phyloP scores from a whole-genome alignment of 352 stramenopile genomes.

The Phytopythium helicoides region DNA sequence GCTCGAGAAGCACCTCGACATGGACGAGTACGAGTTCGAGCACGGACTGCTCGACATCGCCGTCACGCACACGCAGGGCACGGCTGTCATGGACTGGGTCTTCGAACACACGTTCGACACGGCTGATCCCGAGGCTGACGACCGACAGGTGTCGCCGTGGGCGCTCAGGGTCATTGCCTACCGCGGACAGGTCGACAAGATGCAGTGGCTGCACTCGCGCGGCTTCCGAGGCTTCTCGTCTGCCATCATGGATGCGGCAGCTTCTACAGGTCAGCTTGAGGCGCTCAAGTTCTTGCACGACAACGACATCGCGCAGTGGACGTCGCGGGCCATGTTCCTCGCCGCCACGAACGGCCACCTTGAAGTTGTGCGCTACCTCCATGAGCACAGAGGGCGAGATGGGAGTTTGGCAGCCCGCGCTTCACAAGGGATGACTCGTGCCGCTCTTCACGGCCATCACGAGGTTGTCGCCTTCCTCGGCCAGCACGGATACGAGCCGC shows the following conservation, averaged over 20 bases:
- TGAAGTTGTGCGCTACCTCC: conserved; percentile 41
- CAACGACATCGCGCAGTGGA: conserved; percentile 34
- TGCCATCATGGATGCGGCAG: conserved; percentile 21
- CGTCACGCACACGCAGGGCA: conserved; percentile 17
- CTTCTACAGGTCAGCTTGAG: conserved; percentile 29
- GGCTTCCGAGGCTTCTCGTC: conserved; percentile 21
- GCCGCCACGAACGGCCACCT: conserved; percentile 56
- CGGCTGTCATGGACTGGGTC: conserved; percentile 24
- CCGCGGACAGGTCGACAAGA: conserved; percentile 21
- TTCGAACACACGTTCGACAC: conserved; percentile 4
- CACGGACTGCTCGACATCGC: conserved; percentile 28
- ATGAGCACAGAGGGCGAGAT: conserved; percentile 16
- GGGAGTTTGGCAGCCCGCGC: conserved; percentile 15
- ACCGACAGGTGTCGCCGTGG: conserved; percentile 18
- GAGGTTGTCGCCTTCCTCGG: conserved; percentile 21
- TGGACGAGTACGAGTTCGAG: conserved; percentile 21
- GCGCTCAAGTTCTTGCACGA: conserved; percentile 45
- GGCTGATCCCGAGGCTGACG: not conserved
- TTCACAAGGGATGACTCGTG: conserved; percentile 29
- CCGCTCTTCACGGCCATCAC: conserved; percentile 20
- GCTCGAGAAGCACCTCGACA: conserved; percentile 15
- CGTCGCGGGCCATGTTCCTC: conserved; percentile 36
- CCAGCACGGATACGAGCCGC: conserved; percentile 14
- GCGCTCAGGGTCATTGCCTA: conserved; percentile 22
- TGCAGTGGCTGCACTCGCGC: conserved; percentile 26